A percentile compares a stretch with the other conserved stretches of the same genome.
Conservation (phyloP, 116 monocot species). For the Zostera marina region DNA sequence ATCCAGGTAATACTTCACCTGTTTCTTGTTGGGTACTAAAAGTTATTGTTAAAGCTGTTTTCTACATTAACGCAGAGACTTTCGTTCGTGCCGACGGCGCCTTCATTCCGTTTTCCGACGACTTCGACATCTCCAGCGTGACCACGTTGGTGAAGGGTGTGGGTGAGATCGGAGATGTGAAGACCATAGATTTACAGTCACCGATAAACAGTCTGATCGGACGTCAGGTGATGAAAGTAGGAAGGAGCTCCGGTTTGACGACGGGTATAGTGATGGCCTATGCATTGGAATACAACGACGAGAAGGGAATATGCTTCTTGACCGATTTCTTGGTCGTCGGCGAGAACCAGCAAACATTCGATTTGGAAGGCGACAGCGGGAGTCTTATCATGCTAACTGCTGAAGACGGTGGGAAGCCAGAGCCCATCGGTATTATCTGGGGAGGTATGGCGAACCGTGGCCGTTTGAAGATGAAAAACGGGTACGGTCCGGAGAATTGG, state of each 20-base stretch:
- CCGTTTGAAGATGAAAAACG: slow-evolving; percentile 43
- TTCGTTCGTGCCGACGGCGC: slow-evolving; percentile 54
- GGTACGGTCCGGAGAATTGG: slow-evolving; percentile 48
- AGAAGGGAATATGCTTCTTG: slow-evolving; percentile 51
- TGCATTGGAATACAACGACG: slow-evolving; percentile 50
- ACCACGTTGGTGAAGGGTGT: slow-evolving; percentile 42
- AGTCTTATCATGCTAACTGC: slow-evolving; percentile 46
- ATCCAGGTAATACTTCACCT: slow-evolving; percentile 23
- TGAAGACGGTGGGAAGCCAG: slow-evolving; percentile 23
- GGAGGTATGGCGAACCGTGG: slow-evolving; percentile 53
- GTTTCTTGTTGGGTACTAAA: no score
- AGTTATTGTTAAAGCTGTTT: no score
- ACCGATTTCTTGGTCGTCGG: slow-evolving; percentile 54
- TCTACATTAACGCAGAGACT: slow-evolving; percentile 26
- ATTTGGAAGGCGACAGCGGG: slow-evolving; percentile 55
- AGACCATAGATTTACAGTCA: slow-evolving; percentile 32
- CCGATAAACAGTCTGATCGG: slow-evolving; percentile 32
- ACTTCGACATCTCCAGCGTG: slow-evolving; percentile 29
- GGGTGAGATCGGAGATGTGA: slow-evolving; percentile 38
- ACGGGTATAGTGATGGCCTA: slow-evolving; percentile 41
- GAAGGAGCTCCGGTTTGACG: slow-evolving; percentile 43
- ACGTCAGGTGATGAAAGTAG: slow-evolving; percentile 43
- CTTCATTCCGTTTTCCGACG: slow-evolving; percentile 45
- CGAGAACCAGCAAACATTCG: slow-evolving; percentile 43
- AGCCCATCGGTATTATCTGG: slow-evolving; percentile 51